Conservation (phyloP, 1,139 yeast species). For the Zygoascus hellenicus region DNA sequence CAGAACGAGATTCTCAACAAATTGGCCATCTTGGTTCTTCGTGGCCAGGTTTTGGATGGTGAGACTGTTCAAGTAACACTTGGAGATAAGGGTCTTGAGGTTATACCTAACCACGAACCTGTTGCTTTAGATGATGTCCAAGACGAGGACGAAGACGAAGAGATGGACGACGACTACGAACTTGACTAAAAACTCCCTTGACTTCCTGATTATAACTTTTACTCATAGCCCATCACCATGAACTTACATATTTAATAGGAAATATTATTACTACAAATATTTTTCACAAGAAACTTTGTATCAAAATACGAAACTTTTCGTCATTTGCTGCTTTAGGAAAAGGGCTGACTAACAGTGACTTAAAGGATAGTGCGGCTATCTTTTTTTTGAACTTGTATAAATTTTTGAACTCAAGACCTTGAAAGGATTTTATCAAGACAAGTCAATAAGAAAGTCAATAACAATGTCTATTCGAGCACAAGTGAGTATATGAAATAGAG, state of each 20-base stretch:
- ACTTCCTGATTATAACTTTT: not conserved
- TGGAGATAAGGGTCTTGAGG: slow-evolving; percentile 61
- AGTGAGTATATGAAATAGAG: slow-evolving; percentile 11
- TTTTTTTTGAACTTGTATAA: not conserved
- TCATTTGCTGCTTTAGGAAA: slow-evolving; percentile 3
- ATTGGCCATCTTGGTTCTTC: slow-evolving; percentile 80
- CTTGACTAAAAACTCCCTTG: slow-evolving; percentile 1
- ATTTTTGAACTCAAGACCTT: slow-evolving; percentile 2
- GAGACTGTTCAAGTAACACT: slow-evolving; percentile 67
- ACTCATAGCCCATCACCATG: not conserved
- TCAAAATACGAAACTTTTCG: not conserved
- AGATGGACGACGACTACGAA: slow-evolving; percentile 13
- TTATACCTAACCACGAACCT: slow-evolving; percentile 77
- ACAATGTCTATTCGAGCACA: slow-evolving; percentile 27
- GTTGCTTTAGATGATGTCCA: slow-evolving; percentile 51
- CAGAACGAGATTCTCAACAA: slow-evolving; percentile 82
- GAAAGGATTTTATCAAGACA: not conserved
- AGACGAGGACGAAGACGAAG: slow-evolving; percentile 41
- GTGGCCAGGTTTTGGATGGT: slow-evolving; percentile 82
- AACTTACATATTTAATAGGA: not conserved
- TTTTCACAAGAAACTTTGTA: not conserved
- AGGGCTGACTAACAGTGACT: slow-evolving; percentile 6
- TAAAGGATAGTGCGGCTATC: not conserved
- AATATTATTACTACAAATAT: not conserved
- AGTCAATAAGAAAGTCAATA: not conserved